phyloP scores from a whole-genome alignment of 176 grass and related monocot species.

The Eleusine indica region DNA sequence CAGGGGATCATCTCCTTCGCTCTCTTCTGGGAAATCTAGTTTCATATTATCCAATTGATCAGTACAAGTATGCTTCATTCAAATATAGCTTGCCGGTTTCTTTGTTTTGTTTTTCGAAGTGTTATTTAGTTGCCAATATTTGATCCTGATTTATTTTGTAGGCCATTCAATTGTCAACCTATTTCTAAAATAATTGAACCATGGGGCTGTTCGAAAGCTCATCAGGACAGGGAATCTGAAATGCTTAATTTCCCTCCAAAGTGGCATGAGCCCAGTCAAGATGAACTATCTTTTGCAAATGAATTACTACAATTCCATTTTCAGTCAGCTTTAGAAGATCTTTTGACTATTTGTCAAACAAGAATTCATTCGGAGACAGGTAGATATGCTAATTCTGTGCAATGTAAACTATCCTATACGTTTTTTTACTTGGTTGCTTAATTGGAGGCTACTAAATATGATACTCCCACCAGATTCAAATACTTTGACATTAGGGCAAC shows the following conservation, averaged over 20 bases:
- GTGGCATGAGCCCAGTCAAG: conserved; percentile 82
- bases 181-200: conserved; percentile 69
- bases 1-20: conserved; percentile 88
- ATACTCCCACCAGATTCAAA: not conserved
- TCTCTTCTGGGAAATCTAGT: conserved; percentile 83
- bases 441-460: not conserved
- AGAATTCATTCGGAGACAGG: conserved; percentile 69
- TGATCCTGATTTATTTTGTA: conserved; percentile 37
- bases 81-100: conserved; percentile 30
- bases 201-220: conserved; percentile 89
- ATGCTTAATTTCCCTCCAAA: conserved; percentile 63
- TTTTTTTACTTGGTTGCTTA: conserved; percentile 15
- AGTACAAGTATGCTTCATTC: conserved; percentile 73
- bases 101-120: conserved; percentile 29
- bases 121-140: conserved; percentile 25
- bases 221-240: conserved; percentile 51
- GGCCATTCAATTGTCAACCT: conserved; percentile 62
- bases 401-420: not conserved
- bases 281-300: conserved; percentile 91
- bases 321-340: conserved; percentile 82
- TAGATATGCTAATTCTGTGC: conserved; percentile 41
- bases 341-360: conserved; percentile 68
- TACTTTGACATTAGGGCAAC: not conserved
- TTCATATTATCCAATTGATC: conserved; percentile 78
- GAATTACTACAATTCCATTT: conserved; percentile 85